A percentile compares a stretch with the other conserved stretches of the same genome.
phyloP scores from a whole-genome alignment of 495 filamentous ascomycete species.

The Penicillium pulvis region DNA sequence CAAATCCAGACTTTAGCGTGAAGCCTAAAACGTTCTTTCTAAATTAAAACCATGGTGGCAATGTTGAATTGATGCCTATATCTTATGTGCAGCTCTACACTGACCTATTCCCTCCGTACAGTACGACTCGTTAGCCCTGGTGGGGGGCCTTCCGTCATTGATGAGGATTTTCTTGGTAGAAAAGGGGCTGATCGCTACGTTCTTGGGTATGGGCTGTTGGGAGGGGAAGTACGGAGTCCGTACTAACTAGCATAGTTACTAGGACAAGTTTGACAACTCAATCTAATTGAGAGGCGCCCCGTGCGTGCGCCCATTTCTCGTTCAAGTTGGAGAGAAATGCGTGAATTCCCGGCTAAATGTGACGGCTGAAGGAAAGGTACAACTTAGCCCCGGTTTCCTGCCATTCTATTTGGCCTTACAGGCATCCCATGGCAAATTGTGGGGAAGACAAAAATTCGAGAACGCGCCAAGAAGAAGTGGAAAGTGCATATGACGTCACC shows the following conservation, averaged over 20 bases:
- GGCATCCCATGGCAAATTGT: background rate
- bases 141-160: background rate
- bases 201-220: background rate
- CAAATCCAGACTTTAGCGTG: background rate
- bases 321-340: background rate
- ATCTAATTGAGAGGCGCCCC: background rate
- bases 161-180: background rate
- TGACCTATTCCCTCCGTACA: background rate
- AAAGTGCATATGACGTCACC: conserved; percentile 4
- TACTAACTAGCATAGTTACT: background rate
- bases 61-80: background rate
- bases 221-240: background rate
- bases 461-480: conserved; percentile 5
- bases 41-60: background rate
- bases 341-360: background rate
- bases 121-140: background rate
- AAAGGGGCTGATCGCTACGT: background rate
- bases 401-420: background rate
- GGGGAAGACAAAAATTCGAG: conserved; percentile 4
- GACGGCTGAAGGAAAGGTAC: background rate
- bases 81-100: background rate
- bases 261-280: background rate
- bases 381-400: background rate
- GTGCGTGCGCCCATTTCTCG: background rate
- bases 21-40: background rate